Conservation (phyloP, 2,329 filamentous ascomycete genomes). For the Xylaria sp. region DNA sequence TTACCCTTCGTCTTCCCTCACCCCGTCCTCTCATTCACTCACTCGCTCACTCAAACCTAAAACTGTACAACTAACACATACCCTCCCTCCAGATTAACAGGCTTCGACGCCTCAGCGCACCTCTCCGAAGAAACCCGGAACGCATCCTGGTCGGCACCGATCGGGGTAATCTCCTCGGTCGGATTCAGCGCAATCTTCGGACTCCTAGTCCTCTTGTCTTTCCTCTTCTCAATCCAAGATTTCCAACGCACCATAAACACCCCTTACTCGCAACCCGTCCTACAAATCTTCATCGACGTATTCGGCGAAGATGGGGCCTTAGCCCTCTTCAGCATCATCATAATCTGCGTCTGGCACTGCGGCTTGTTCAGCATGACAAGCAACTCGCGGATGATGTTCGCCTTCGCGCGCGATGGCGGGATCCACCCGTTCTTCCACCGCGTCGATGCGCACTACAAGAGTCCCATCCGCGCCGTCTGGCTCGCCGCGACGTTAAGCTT, state of each 20-base stretch:
- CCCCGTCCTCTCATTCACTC: no score
- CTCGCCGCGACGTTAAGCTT: constrained; percentile 60
- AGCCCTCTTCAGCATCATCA: constrained; percentile 59
- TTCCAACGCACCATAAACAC: constrained; percentile 54
- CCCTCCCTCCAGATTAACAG: constrained; percentile 39
- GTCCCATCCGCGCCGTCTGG: constrained; percentile 60
- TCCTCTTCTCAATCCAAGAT: constrained; percentile 65
- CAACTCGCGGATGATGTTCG: constrained; percentile 66
- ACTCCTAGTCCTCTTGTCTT: constrained; percentile 54
- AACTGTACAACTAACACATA: background rate
- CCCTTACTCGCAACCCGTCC: constrained; percentile 56
- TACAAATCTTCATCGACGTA: constrained; percentile 64
- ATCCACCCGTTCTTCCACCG: constrained; percentile 61
- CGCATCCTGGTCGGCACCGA: constrained; percentile 61
- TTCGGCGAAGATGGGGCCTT: constrained; percentile 62
- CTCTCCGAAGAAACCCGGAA: constrained; percentile 63
- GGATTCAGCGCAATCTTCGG: constrained; percentile 52
- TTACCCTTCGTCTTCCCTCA: no score
- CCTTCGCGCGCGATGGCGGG: constrained; percentile 61
- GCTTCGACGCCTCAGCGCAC: constrained; percentile 62
- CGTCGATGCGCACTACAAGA: constrained; percentile 56
- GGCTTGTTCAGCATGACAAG: constrained; percentile 63
- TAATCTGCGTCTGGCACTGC: constrained; percentile 66
- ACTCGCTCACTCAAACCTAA: no score
- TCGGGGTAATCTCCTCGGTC: constrained; percentile 63